Base-by-base conservation (phyloP, 345 rosid species). In the Geranium rotundifolium region DNA sequence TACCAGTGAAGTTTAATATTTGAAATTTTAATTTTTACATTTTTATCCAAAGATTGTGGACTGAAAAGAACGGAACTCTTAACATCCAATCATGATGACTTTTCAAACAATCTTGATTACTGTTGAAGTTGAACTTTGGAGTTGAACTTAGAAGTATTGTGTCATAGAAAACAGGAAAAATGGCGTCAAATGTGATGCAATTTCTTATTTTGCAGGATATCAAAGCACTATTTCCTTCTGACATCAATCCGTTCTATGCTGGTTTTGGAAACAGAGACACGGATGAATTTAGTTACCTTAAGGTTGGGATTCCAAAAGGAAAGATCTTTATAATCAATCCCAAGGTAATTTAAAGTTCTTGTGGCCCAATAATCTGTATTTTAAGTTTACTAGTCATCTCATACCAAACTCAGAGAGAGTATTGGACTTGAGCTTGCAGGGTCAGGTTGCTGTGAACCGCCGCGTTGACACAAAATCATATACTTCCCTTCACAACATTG, bases 241-340 rank as follows among this genome's bases (percentile, higher is more conserved):
- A 93, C 59, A 76, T 75, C 88, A 88, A 84, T 67, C 99, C 99
- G 1, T 93, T 93, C 81, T 93, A 93, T 71, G 99, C 99, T 72
- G 99, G 99, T 63, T 93, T 93, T 73, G 99, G 99, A 65, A 93
- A 93, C 69, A 81, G 99, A 81, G 80, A 88, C 75, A 93, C 99
- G 1, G 99, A 93, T 71, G 99, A 93, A 78, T 74, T 90, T 70
- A 93, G 99, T 83, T 93, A 93, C 75, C 90, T 88, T 46, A 90
- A 88, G 77, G 97, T 93, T 17, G 99, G 99, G 62, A 93, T 93
- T 66, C 99, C 99, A 0, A 88, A 73, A 37, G 99, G 99, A 63
- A 93, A 93, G 66, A 86, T 93, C 70, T 90, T 93, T 79, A 93
- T 70, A 59, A 93, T 93, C 59, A 93, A 93, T 81, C 95, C 99